A percentile compares a stretch with the other conserved stretches of the same genome.
phyloP scores from a whole-genome alignment of 2,329 filamentous ascomycete species.

The Sporothrix inflata region DNA sequence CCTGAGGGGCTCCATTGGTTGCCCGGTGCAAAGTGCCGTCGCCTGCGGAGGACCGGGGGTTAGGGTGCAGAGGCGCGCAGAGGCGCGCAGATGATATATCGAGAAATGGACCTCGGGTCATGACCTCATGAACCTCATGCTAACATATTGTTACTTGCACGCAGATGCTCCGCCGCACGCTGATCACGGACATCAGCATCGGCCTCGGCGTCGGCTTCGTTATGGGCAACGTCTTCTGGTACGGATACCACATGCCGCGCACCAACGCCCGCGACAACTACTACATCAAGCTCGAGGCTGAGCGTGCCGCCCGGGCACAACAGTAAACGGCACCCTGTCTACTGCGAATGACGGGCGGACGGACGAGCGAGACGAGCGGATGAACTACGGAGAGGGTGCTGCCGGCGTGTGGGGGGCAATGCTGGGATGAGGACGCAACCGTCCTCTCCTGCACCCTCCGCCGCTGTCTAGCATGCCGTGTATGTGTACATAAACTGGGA shows the following conservation, averaged over 20 bases:
- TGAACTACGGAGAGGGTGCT: constrained; percentile 19
- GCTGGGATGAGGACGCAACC: neutral
- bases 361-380: constrained; percentile 4
- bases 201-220: constrained; percentile 58
- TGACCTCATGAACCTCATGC: neutral
- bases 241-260: constrained; percentile 65
- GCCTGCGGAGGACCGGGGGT: constrained; percentile 3
- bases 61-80: neutral
- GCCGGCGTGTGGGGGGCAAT: neutral
- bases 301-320: constrained; percentile 49
- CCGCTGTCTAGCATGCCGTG: constrained; percentile 10
- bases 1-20: neutral
- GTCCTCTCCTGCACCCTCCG: neutral
- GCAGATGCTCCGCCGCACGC: constrained; percentile 64
- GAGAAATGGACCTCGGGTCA: neutral
- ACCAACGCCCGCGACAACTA: constrained; percentile 60
- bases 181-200: constrained; percentile 60
- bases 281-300: constrained; percentile 62
- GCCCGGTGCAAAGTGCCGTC: neutral
- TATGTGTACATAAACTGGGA: constrained; percentile 28
- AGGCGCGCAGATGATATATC: neutral
- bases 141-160: constrained; percentile 16
- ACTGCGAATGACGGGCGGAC: neutral
- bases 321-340: constrained; percentile 8
- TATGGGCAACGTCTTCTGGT: constrained; percentile 63